A percentile compares a stretch with the other conserved stretches of the same genome.
These are phyloP conservation scores for Amanita pallidorosea DNA, from an alignment of 768 basidiomycete genomes.

Conservation along the genomic window DNA sequence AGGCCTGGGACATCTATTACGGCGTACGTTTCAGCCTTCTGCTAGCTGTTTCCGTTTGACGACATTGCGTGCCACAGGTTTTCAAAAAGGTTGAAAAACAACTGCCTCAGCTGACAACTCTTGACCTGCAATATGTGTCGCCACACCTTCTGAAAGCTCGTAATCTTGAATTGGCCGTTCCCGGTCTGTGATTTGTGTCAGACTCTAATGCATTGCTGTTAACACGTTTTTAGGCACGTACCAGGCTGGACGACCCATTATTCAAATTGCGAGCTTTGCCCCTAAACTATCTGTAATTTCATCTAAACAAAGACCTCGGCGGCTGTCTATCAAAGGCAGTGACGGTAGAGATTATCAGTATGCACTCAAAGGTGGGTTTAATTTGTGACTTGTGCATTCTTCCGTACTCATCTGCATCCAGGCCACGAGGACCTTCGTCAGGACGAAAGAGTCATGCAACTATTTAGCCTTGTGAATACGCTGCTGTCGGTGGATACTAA, in stretches of 20 bases:
- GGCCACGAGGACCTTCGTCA: constrained; percentile 98
- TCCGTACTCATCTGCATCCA: constrained; percentile 17
- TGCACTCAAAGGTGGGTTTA: constrained; percentile 64
- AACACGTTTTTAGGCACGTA: constrained; percentile 60
- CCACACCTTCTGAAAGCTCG: constrained; percentile 83
- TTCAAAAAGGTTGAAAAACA: constrained; percentile 97
- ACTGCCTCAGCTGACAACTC: constrained; percentile 73
- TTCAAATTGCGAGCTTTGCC: constrained; percentile 76
- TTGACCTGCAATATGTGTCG: constrained; percentile 96
- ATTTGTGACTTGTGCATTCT: background rate
- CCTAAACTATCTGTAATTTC: constrained; percentile 89
- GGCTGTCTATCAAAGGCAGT: constrained; percentile 75
- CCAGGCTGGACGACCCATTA: constrained; percentile 74
- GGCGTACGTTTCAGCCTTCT: constrained; percentile 37
- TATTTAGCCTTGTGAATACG: constrained; percentile 95
- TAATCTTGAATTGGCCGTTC: constrained; percentile 90
- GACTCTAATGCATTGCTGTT: background rate
- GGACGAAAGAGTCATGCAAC: constrained; percentile 98
- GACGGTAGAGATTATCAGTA: constrained; percentile 95
- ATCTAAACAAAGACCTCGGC: constrained; percentile 93
- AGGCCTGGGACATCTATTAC: constrained; percentile 99
- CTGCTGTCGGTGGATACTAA: constrained; percentile 86
- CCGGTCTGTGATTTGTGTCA: constrained; percentile 39
- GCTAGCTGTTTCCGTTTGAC: background rate
- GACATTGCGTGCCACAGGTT: constrained; percentile 36